Base-by-base conservation (phyloP, 2,329 filamentous ascomycete species). In the Claviceps spartinae region DNA sequence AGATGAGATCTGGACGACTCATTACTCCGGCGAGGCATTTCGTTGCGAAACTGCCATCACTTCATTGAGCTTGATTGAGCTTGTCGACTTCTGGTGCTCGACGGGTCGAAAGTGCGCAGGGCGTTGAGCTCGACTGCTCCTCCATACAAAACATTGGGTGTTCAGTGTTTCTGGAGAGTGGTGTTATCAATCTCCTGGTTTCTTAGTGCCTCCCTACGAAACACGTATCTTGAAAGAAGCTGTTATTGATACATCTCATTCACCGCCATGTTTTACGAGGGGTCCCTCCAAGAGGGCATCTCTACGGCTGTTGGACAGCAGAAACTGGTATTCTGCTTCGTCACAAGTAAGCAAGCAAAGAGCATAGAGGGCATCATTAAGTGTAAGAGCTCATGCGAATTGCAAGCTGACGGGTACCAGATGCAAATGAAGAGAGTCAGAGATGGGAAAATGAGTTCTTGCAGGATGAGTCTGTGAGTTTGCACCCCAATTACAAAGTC, bases 311-410 rank as follows among this genome's bases (percentile, higher is more conserved):
- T 96, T 6, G 77, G 80, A 54, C 75, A 90, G 65, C 73, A 79
- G 54, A 94, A 91, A 67, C 75, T 85, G 18, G 86, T 96, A 0
- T 78, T 86, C 34, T 95, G 88, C 69, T 94, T 96, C 67, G 83
- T 95, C 36, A 80, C 82, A 62, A 84, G 87, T 88, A 67, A 58
- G 72, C 58, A 22, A 8, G n/a, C 20, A 13, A 1, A 18, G 13
- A 22, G 20, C 2, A 24, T 22, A 43, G 11, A 22, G 6, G 16
- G 1, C 7, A 18, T 9, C 2, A 4, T 26, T 41, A n/a, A 42
- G 43, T 13, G 36, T 9, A 20, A 41, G 42, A 34, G 40, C 42
- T 13, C 6, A 34, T 13, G 30, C 14, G 22, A 52, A 20, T 58
- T 63, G 51, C 62, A 55, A 44, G 8, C 13, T 6, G 16, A 11